Percentiles rank a stretch among this genome's conserved stretches.
These are phyloP conservation scores for Tilletia indica DNA, from an alignment of 1,284 basidiomycete genomes.

Conservation along the genomic window DNA sequence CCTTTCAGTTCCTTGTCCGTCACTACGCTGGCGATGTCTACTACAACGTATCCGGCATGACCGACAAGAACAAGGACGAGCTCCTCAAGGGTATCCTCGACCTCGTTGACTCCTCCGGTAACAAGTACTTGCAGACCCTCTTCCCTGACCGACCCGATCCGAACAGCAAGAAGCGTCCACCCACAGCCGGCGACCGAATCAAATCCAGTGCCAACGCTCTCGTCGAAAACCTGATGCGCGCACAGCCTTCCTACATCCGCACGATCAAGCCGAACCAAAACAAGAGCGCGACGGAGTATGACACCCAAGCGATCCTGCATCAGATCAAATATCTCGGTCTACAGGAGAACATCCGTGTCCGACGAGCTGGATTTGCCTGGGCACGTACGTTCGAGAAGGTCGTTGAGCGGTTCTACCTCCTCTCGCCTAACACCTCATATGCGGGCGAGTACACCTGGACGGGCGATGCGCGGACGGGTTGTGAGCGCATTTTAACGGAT, in stretches of 20 bases:
- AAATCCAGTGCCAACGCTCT: slow-evolving; percentile 86
- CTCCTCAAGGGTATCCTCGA: slow-evolving; percentile 92
- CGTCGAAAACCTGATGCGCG: slow-evolving; percentile 92
- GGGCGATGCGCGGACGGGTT: slow-evolving; percentile 85
- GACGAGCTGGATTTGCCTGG: slow-evolving; percentile 96
- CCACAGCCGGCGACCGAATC: slow-evolving; percentile 96
- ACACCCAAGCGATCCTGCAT: slow-evolving; percentile 89
- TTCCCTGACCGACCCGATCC: slow-evolving; percentile 96
- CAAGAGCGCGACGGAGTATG: slow-evolving; percentile 86
- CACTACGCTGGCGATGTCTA: slow-evolving; percentile 85
- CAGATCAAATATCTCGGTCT: slow-evolving; percentile 99
- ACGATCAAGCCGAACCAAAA: slow-evolving; percentile 99
- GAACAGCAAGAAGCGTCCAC: slow-evolving; percentile 94
- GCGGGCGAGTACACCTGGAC: slow-evolving; percentile 98
- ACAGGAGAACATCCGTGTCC: slow-evolving; percentile 96
- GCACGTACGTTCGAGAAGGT: slow-evolving; percentile 97
- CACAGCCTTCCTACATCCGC: slow-evolving; percentile 96
- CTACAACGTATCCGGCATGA: slow-evolving; percentile 97
- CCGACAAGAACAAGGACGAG: slow-evolving; percentile 99
- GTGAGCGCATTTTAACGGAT: slow-evolving; percentile 86
- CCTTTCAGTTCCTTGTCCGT: slow-evolving; percentile 65
- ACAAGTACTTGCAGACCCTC: slow-evolving; percentile 71
- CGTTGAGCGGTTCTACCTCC: slow-evolving; percentile 83
- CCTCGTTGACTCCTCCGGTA: slow-evolving; percentile 66
- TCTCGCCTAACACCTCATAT: slow-evolving; percentile 92